phyloP scores from a whole-genome alignment of 805 yeast genomes.

The Starmerella stigmatis region DNA sequence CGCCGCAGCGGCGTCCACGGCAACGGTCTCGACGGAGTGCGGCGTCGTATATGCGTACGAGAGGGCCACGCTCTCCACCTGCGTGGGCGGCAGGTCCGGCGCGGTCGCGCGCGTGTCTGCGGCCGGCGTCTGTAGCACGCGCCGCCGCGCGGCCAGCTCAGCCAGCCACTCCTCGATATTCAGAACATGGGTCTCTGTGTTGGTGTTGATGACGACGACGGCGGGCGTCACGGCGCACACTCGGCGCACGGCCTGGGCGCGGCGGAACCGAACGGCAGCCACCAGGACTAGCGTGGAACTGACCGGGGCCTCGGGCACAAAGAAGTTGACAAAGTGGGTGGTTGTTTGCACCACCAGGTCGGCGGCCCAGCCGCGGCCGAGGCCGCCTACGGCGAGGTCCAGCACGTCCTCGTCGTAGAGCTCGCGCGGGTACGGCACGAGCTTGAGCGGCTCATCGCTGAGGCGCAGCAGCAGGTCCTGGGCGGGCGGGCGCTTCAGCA shows the following conservation, averaged over 20 bases:
- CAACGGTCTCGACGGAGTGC: neutral
- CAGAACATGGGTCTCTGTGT: neutral
- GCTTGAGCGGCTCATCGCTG: slow-evolving; percentile 45
- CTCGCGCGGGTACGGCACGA: slow-evolving; percentile 45
- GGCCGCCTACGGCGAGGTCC: slow-evolving; percentile 26
- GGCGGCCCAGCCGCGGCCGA: slow-evolving; percentile 7
- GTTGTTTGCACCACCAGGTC: slow-evolving; percentile 18
- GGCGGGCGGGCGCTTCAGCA: slow-evolving; percentile 6
- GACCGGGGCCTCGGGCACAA: slow-evolving; percentile 8
- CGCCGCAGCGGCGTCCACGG: neutral
- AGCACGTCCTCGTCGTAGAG: slow-evolving; percentile 41
- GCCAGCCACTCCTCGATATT: slow-evolving; percentile 7
- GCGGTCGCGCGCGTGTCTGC: neutral
- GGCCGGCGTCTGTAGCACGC: neutral
- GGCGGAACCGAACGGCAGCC: slow-evolving; percentile 9
- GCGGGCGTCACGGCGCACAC: neutral
- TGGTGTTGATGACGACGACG: slow-evolving; percentile 1
- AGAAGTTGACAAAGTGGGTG: slow-evolving; percentile 10
- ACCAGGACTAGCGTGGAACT: slow-evolving; percentile 11
- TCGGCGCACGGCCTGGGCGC: neutral
- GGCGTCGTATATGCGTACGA: neutral
- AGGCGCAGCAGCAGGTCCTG: slow-evolving; percentile 3
- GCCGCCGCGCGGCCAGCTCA: neutral
- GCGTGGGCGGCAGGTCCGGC: neutral
- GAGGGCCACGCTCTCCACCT: neutral